phyloP scores from a whole-genome alignment of 1,284 basidiomycete genomes.

The Ustilago trichophora region DNA sequence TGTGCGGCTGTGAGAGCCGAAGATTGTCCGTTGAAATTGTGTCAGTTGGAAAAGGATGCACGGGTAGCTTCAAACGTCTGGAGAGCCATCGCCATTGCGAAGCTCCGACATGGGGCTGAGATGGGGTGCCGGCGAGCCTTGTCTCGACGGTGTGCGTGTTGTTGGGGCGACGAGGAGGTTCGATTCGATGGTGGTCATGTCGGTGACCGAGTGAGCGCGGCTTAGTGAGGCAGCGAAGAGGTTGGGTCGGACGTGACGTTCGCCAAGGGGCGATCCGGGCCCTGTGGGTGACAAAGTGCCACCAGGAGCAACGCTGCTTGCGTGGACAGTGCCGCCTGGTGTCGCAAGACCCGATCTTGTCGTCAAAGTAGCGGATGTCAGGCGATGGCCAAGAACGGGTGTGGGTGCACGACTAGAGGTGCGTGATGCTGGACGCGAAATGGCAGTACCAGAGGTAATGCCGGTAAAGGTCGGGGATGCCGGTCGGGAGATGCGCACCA shows the following conservation, averaged over 20 bases:
- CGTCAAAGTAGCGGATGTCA: conserved; percentile 35
- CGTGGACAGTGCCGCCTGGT: conserved; percentile 13
- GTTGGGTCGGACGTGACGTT: conserved; percentile 19
- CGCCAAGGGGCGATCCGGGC: conserved; percentile 34
- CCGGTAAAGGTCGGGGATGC: conserved; percentile 38
- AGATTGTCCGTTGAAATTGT: too few relatives aligned
- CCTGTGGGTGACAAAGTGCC: conserved; percentile 21
- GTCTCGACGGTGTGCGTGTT: conserved; percentile 28
- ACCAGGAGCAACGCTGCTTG: conserved; percentile 7
- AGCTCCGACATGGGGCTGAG: conserved; percentile 35
- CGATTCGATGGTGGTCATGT: conserved; percentile 28
- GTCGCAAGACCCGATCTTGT: conserved; percentile 27
- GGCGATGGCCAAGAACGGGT: conserved; percentile 42
- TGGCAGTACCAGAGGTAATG: conserved; percentile 29
- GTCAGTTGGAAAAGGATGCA: too few relatives aligned
- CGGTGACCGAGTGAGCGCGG: conserved; percentile 35
- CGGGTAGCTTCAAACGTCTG: conserved; percentile 5
- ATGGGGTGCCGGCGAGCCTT: conserved; percentile 38
- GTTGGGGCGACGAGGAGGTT: conserved; percentile 14
- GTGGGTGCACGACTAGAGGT: conserved; percentile 47
- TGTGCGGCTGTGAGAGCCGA: too few relatives aligned
- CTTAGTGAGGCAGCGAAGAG: conserved; percentile 37
- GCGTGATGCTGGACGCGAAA: conserved; percentile 44
- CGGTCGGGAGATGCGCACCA: conserved; percentile 35
- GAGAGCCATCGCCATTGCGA: conserved; percentile 6